These are phyloP conservation scores for Drechslerella dactyloides DNA, from an alignment of 2,329 filamentous ascomycete species.

Conservation along the genomic window DNA sequence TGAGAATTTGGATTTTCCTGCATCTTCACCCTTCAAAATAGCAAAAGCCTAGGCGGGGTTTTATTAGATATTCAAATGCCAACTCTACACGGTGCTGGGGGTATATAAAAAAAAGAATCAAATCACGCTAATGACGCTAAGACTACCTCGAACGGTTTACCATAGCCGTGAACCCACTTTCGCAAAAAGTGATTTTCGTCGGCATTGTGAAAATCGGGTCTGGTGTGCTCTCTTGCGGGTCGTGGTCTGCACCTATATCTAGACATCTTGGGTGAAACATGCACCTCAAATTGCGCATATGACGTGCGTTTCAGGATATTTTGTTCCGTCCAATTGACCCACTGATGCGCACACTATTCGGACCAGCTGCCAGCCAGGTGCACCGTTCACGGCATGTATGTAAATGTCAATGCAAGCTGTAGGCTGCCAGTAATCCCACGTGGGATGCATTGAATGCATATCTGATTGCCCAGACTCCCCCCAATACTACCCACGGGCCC, in stretches of 20 bases:
- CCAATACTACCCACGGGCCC: too few relatives aligned
- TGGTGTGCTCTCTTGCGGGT: constrained; percentile 6
- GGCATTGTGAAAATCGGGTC: constrained; percentile 11
- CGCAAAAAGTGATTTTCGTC: constrained; percentile 15
- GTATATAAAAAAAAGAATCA: too few relatives aligned
- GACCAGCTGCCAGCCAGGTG: not conserved
- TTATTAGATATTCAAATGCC: too few relatives aligned
- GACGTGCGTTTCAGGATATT: constrained; percentile 15
- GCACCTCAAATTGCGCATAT: constrained; percentile 22
- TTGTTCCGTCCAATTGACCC: not conserved
- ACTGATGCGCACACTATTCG: not conserved
- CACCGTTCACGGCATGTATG: not conserved
- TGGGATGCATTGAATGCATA: constrained; percentile 10
- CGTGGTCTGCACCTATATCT: constrained; percentile 9
- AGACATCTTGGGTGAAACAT: constrained; percentile 38
- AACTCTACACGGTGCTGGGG: too few relatives aligned
- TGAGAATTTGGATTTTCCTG: too few relatives aligned
- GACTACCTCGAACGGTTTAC: too few relatives aligned
- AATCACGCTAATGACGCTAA: too few relatives aligned
- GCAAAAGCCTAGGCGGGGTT: too few relatives aligned
- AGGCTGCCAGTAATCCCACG: constrained; percentile 47
- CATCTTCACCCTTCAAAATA: too few relatives aligned
- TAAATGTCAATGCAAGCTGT: constrained; percentile 19
- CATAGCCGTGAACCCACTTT: not conserved
- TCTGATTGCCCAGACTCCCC: not conserved